A percentile compares a stretch with the other conserved stretches of the same genome.
Evolutionary conservation across 2,329 filamentous ascomycete species (phyloP).

Genomic region (Ceratocystis variospora): DNA sequence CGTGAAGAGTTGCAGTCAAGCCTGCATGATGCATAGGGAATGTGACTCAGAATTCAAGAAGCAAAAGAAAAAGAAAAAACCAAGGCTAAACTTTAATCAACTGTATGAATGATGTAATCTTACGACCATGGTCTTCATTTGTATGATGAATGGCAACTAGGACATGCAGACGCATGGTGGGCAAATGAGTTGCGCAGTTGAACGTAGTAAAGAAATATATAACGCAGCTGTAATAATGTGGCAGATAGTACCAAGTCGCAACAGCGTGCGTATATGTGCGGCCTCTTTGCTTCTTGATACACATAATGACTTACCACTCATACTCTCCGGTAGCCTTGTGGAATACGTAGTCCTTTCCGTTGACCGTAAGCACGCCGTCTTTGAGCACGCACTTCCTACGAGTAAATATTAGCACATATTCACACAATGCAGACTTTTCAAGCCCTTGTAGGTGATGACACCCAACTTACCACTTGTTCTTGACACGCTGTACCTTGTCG

Average conservation of each 20-base stretch:
- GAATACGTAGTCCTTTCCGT: conserved; percentile 93
- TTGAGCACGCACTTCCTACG: conserved; percentile 91
- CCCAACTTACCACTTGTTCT: conserved; percentile 77
- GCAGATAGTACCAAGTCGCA: not conserved
- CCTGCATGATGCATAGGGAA: not conserved
- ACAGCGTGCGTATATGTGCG: no score
- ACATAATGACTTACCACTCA: conserved; percentile 57
- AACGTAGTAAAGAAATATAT: not conserved
- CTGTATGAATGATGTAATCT: conserved; percentile 3
- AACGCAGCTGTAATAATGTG: not conserved
- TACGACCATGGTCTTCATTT: not conserved
- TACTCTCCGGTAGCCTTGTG: conserved; percentile 96
- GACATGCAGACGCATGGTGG: no score
- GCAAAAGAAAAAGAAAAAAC: not conserved
- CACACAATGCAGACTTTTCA: not conserved
- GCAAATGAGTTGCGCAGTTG: not conserved
- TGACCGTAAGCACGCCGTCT: conserved; percentile 86
- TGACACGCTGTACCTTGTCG: conserved; percentile 96
- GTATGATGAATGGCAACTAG: no score
- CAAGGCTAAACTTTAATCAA: not conserved
- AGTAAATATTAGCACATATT: conserved; percentile 22
- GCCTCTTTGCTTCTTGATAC: not conserved
- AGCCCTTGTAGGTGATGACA: not conserved
- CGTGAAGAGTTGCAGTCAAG: not conserved
- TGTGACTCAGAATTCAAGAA: not conserved